A percentile compares a stretch with the other conserved stretches of the same genome.
Conservation (phyloP, 2,329 filamentous ascomycete genomes). For the Pseudogymnoascus sp. region DNA sequence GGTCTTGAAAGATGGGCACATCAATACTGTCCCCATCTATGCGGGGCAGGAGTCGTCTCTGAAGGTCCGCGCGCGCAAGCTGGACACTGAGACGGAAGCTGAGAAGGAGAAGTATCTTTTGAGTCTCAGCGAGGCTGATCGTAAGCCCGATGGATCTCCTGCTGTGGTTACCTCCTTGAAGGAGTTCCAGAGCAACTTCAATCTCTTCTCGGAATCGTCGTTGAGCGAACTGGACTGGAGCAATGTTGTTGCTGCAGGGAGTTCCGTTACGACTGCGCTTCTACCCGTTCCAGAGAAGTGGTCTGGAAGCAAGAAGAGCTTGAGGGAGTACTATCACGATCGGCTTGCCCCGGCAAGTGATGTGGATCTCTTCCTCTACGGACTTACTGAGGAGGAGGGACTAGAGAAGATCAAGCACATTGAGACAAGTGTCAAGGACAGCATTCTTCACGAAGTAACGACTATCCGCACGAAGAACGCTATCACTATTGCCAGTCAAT, state of each 20-base stretch:
- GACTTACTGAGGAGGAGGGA: constrained; percentile 65
- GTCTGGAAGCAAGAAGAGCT: constrained; percentile 50
- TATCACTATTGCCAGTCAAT: constrained; percentile 76
- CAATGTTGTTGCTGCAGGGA: constrained; percentile 75
- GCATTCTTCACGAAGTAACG: constrained; percentile 73
- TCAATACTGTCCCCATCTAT: constrained; percentile 62
- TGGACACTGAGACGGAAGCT: constrained; percentile 46
- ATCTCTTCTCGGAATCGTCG: constrained; percentile 71
- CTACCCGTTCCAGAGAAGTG: constrained; percentile 59
- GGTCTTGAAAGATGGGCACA: constrained; percentile 43
- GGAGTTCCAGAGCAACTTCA: constrained; percentile 72
- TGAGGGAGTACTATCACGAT: constrained; percentile 72
- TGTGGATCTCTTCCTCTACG: constrained; percentile 80
- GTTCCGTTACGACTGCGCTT: constrained; percentile 70
- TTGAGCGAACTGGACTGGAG: constrained; percentile 70
- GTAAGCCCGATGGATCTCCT: constrained; percentile 52
- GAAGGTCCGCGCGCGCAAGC: constrained; percentile 52
- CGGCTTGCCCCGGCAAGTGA: constrained; percentile 75
- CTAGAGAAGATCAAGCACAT: constrained; percentile 79
- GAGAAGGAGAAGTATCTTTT: constrained; percentile 62
- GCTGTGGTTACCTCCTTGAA: constrained; percentile 59
- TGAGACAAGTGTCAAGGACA: constrained; percentile 64
- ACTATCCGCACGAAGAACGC: constrained; percentile 80
- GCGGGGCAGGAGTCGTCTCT: constrained; percentile 45
- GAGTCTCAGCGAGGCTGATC: constrained; percentile 51